These are phyloP conservation scores for Pestalotiopsis sp. DNA, from an alignment of 2,329 filamentous ascomycete species.

Conservation along the genomic window DNA sequence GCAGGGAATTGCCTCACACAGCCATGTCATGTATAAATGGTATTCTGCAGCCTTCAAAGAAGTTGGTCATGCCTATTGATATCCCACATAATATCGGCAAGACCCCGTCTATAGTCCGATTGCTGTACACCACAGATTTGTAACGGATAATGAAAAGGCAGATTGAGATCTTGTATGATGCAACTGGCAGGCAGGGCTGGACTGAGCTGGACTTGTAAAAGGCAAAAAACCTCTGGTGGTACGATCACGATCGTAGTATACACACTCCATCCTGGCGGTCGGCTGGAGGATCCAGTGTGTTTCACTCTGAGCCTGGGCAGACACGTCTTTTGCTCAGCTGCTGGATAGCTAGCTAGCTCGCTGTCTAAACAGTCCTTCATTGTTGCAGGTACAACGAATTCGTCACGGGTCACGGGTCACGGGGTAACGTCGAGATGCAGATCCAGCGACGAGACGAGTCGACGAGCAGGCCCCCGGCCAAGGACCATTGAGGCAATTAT, in stretches of 20 bases:
- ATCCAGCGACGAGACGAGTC: neutral
- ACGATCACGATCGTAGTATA: no score
- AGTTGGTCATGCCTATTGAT: no score
- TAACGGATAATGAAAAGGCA: no score
- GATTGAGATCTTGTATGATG: no score
- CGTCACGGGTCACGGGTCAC: neutral
- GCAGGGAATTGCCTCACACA: conserved; percentile 15
- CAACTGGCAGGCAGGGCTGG: no score
- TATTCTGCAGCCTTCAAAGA: neutral
- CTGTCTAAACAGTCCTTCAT: neutral
- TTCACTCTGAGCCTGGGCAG: no score
- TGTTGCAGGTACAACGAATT: neutral
- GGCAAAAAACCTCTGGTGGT: no score
- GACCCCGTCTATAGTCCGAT: neutral
- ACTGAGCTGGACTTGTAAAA: no score
- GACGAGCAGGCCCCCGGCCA: neutral
- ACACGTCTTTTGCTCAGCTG: no score
- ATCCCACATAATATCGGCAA: neutral
- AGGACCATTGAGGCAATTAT: neutral
- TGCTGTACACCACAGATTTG: neutral
- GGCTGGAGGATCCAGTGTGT: no score
- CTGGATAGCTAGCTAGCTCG: neutral
- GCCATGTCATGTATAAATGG: conserved; percentile 5
- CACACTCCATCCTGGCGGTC: no score
- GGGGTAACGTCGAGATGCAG: neutral